These are phyloP conservation scores for Cupressus sempervirens DNA, from an alignment of 75 land plant species.

Conservation along the genomic window DNA sequence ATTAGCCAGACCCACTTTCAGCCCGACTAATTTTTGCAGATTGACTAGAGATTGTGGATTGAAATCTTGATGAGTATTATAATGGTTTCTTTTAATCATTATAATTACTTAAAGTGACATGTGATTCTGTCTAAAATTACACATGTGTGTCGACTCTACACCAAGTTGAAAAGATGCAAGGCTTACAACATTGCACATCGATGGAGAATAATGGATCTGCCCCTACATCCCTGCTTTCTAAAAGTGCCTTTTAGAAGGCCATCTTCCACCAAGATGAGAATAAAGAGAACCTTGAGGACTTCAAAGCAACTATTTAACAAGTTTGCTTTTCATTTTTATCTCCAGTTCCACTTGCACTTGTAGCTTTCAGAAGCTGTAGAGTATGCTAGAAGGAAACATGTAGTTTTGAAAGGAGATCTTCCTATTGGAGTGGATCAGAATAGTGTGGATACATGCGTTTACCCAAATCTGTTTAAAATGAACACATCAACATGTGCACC, in stretches of 20 bases:
- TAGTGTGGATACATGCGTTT: slow-evolving; percentile 99
- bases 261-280: slow-evolving; percentile 45
- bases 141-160: too few relatives aligned
- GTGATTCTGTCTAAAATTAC: too few relatives aligned
- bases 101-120: too few relatives aligned
- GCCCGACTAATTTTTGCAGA: too few relatives aligned
- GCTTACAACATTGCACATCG: too few relatives aligned
- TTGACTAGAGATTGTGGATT: too few relatives aligned
- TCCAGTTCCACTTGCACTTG: too few relatives aligned
- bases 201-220: slow-evolving; percentile 34
- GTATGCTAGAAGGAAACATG: slow-evolving; percentile 78
- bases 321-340: too few relatives aligned
- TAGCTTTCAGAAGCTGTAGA: slow-evolving; percentile 87
- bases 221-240: slow-evolving; percentile 59
- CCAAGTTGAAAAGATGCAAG: too few relatives aligned
- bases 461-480: slow-evolving; percentile 91
- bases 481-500: slow-evolving; percentile 98
- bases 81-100: too few relatives aligned
- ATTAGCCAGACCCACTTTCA: too few relatives aligned
- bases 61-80: too few relatives aligned
- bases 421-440: slow-evolving; percentile 95
- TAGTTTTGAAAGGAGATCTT: slow-evolving; percentile 90
- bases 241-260: slow-evolving; percentile 77
- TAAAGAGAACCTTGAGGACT: background rate
- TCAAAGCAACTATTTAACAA: background rate